Evolutionary conservation across 176 grass and related monocot genomes (phyloP).

Genomic region (Carex cristatella): DNA sequence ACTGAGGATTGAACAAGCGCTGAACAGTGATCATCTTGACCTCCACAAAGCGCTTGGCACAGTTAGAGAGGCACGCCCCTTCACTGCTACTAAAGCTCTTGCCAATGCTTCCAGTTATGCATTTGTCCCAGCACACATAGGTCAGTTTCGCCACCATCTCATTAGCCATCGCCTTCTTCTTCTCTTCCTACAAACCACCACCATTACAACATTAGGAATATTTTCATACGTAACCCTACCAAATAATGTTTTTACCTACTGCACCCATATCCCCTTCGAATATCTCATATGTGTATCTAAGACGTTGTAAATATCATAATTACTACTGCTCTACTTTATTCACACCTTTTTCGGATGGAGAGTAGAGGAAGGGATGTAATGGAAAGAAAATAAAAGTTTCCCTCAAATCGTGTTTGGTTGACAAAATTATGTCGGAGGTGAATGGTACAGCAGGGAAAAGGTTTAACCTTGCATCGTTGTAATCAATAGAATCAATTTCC

Average conservation of each 20-base stretch:
- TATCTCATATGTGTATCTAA: background rate
- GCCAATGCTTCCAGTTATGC: constrained; percentile 57
- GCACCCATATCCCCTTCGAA: too few relatives aligned
- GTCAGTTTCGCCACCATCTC: constrained; percentile 71
- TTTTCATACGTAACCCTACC: background rate
- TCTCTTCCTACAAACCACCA: constrained; percentile 46
- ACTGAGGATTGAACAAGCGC: background rate
- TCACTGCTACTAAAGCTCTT: constrained; percentile 69
- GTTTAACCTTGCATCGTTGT: too few relatives aligned
- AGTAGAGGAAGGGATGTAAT: too few relatives aligned
- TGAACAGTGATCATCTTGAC: constrained; percentile 53
- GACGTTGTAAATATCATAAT: background rate
- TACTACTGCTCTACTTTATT: background rate
- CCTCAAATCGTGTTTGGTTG: too few relatives aligned
- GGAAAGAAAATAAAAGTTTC: too few relatives aligned
- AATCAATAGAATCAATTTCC: too few relatives aligned
- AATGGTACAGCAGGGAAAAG: too few relatives aligned
- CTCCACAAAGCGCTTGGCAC: constrained; percentile 60
- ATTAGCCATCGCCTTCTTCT: constrained; percentile 49
- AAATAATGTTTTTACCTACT: background rate
- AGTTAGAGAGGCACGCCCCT: constrained; percentile 56
- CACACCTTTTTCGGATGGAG: background rate
- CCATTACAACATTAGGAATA: background rate
- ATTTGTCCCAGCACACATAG: constrained; percentile 74
- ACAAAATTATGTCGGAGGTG: too few relatives aligned